Conservation (phyloP, 2,329 filamentous ascomycete genomes). For the Helotiales sp. region DNA sequence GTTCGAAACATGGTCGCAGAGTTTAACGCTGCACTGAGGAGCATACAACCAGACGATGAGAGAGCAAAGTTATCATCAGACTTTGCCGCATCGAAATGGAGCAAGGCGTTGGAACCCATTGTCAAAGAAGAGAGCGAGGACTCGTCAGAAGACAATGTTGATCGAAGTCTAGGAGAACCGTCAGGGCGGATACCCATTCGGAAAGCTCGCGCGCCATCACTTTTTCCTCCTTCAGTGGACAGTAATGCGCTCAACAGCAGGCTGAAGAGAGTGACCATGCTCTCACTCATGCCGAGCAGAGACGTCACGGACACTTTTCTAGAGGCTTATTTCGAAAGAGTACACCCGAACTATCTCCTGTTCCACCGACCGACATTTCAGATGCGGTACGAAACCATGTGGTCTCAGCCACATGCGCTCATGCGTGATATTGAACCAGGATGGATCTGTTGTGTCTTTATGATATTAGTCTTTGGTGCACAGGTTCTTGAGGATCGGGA, state of each 20-base stretch:
- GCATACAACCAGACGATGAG: conserved; percentile 27
- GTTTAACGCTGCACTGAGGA: conserved; percentile 27
- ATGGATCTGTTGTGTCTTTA: conserved; percentile 43
- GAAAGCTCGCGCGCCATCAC: conserved; percentile 11
- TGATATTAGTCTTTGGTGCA: conserved; percentile 43
- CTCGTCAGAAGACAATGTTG: conserved; percentile 23
- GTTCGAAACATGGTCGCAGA: conserved; percentile 34
- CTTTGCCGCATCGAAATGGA: conserved; percentile 32
- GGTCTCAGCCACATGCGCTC: conserved; percentile 26
- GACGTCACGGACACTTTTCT: conserved; percentile 40
- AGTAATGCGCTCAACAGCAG: conserved; percentile 14
- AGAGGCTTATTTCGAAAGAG: conserved; percentile 40
- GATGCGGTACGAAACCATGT: conserved; percentile 39
- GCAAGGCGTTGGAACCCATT: conserved; percentile 33
- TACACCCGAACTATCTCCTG: conserved; percentile 41
- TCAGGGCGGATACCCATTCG: conserved; percentile 3
- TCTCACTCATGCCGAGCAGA: conserved; percentile 36
- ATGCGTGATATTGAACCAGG: conserved; percentile 39
- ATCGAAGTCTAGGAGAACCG: conserved; percentile 3
- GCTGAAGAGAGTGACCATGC: conserved; percentile 23
- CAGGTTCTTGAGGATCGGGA: conserved; percentile 38
- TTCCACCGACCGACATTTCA: conserved; percentile 44
- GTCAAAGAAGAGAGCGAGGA: conserved; percentile 30
- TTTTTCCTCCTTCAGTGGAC: conserved; percentile 21
- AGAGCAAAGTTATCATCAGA: conserved; percentile 27